A percentile compares a stretch with the other conserved stretches of the same genome.
Conservation (phyloP, 192 early-diverging fungal genomes). For the Bifiguratus adelaidae region DNA sequence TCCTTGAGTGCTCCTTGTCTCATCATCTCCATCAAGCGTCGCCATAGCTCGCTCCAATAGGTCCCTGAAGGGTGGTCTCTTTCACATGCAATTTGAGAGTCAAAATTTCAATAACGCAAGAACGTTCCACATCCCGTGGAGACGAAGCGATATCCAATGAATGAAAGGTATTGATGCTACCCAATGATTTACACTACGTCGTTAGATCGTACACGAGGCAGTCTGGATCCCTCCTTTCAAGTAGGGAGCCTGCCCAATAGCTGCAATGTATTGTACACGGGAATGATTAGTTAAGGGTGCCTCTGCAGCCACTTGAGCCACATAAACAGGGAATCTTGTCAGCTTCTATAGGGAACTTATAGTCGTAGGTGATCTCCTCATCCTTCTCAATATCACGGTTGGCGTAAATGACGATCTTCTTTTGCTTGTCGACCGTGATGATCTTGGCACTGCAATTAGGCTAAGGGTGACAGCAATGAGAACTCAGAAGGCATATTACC, state of each 20-base stretch:
- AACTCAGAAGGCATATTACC: neutral
- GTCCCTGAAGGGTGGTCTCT: no score
- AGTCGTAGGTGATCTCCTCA: conserved; percentile 99
- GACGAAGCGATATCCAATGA: no score
- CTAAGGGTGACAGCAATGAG: conserved; percentile 25
- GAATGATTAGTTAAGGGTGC: conserved; percentile 72
- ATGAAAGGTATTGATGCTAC: no score
- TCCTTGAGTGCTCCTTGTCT: no score
- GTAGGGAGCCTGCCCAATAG: neutral
- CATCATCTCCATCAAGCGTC: no score
- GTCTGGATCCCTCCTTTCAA: no score
- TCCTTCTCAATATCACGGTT: conserved; percentile 86
- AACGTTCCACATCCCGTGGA: no score
- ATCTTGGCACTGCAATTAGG: conserved; percentile 97
- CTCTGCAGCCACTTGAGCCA: conserved; percentile 74
- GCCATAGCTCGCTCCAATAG: no score
- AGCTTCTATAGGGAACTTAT: conserved; percentile 88
- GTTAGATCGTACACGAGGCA: no score
- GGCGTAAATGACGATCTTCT: conserved; percentile 98
- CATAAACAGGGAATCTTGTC: conserved; percentile 98
- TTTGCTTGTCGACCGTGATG: conserved; percentile 83
- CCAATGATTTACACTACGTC: no score
- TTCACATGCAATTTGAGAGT: no score
- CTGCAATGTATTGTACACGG: neutral
- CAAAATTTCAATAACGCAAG: no score